Evolutionary conservation across 768 basidiomycete species (phyloP).

Genomic region (Suillus plorans): DNA sequence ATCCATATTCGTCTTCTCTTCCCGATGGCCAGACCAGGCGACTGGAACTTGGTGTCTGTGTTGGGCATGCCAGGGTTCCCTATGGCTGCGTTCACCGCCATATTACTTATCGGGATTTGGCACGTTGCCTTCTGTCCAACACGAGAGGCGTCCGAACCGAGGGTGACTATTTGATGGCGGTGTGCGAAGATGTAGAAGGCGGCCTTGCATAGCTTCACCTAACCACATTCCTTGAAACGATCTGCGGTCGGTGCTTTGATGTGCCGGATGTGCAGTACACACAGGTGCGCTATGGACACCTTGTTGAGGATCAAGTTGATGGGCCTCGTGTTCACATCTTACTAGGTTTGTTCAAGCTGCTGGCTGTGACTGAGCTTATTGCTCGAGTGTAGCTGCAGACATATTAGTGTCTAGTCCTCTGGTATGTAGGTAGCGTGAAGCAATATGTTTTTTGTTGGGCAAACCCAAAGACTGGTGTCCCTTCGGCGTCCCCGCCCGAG

Average conservation of each 20-base stretch:
- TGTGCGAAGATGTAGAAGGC: background rate
- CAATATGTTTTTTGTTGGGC: constrained; percentile 1
- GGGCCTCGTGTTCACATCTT: background rate
- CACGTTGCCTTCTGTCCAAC: background rate
- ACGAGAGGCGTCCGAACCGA: background rate
- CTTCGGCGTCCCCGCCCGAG: background rate
- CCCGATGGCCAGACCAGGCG: background rate
- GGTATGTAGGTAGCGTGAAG: constrained; percentile 2
- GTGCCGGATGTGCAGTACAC: background rate
- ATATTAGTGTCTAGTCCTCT: background rate
- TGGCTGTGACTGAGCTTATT: background rate
- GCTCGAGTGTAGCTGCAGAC: constrained; percentile 2
- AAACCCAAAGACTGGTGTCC: background rate
- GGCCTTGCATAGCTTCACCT: background rate
- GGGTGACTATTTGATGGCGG: background rate
- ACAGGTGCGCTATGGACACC: background rate
- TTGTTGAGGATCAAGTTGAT: no score
- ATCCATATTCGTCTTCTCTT: background rate
- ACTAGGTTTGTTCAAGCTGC: background rate
- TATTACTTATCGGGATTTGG: background rate
- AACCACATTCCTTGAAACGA: background rate
- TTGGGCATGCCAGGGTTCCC: background rate
- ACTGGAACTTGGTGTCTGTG: background rate
- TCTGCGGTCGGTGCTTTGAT: background rate
- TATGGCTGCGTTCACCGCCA: constrained; percentile 2